Evolutionary conservation across 768 basidiomycete species (phyloP), one percentile per base, ranked within the genome.

Genomic region (Kwoniella sp.): DNA sequence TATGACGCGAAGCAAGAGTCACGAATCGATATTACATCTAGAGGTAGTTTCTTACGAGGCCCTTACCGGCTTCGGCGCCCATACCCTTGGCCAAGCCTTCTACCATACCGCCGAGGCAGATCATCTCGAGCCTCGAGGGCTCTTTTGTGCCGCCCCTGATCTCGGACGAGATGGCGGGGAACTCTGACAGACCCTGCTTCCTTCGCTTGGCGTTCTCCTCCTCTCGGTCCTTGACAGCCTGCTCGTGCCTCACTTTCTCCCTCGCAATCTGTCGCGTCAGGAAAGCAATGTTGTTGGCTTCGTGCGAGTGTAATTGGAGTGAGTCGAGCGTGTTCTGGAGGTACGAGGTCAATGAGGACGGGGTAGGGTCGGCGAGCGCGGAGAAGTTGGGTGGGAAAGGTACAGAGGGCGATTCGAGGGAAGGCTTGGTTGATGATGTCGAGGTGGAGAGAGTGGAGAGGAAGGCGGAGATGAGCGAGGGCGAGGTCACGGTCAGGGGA

Each of bases 241-340:
- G 84, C 61, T 96, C 93, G 55, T 91, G 91, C 66, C 86, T 87
- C 50, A 85, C 82, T 75, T 87, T 89, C 81, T 96, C 93, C 30
- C 93, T 86, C 30, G 88, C 88, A 75, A 94, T 94, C 79, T 94
- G 93, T 60, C 93, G 88, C 51, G 85, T 85, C 71, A 92, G 83
- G 84, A 92, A 96, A 58, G 90, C 92, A 69, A 93, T 85, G 81
- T 95, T 95, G 56, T 91, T 90, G 75, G 94, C 91, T 81, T 96
- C 93, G 60, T 90, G 91, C 73, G 88, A 87, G 82, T 93, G 92
- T 72, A 83, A 86, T 82, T 93, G 91, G 65, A 95, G 84, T 0
- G 89, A 87, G 79, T 95, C 92, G 66, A 91, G 87, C 55, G 93
- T 87, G 79, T 89, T 86, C 83, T 92, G 90, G 69, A 95, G 82